phyloP scores from a whole-genome alignment of 257 asterid species.

The Ajuga chamaepitys region DNA sequence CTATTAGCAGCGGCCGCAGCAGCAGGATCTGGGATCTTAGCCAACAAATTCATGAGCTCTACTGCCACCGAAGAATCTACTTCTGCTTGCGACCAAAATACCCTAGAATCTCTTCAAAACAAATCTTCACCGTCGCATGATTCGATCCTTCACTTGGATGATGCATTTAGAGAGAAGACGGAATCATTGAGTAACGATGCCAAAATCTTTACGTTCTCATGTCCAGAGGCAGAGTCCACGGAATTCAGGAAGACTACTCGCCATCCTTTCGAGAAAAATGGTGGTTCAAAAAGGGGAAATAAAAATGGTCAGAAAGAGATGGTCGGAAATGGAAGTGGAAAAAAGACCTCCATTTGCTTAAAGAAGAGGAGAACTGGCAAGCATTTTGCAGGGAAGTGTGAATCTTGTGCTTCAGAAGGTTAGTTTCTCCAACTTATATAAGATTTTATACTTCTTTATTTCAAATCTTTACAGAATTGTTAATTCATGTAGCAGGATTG shows the following conservation, averaged over 20 bases:
- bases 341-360: conserved; percentile 40
- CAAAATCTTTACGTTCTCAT: conserved; percentile 56
- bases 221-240: conserved; percentile 24
- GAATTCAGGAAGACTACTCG: conserved; percentile 27
- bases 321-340: conserved; percentile 32
- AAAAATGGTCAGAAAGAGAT: conserved; percentile 10
- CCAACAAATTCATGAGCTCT: conserved; percentile 45
- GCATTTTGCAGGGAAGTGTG: conserved; percentile 44
- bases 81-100: conserved; percentile 9
- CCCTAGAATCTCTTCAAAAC: conserved; percentile 9
- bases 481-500: not conserved
- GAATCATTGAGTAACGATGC: conserved; percentile 19
- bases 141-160: conserved; percentile 15
- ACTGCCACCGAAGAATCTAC: conserved; percentile 20
- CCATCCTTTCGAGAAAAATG: conserved; percentile 26
- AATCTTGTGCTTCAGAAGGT: conserved; percentile 68
- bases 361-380: conserved; percentile 72
- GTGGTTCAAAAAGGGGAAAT: too few relatives aligned
- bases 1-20: conserved; percentile 61
- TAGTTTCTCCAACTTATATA: not conserved
- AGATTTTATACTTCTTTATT: not conserved
- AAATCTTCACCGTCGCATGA: conserved; percentile 16
- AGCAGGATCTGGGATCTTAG: conserved; percentile 78
- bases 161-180: conserved; percentile 14
- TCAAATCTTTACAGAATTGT: not conserved